phyloP scores from a whole-genome alignment of 2,329 filamentous ascomycete genomes.

The Zasmidium cellare region DNA sequence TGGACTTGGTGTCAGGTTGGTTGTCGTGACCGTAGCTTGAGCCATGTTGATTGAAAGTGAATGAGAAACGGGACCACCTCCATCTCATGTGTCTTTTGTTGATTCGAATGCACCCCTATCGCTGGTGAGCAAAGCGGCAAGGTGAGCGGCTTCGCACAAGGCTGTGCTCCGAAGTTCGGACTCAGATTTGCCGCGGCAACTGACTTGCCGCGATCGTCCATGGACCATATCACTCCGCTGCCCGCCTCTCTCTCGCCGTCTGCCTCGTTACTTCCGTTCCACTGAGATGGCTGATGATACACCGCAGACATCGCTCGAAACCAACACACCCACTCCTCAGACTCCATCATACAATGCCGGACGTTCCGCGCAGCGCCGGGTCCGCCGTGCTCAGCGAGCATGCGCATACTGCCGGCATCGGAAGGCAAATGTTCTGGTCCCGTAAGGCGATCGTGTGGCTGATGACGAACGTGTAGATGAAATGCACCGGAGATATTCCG shows the following conservation, averaged over 20 bases:
- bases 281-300: not conserved
- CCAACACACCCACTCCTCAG: not conserved
- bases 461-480: conserved; percentile 42
- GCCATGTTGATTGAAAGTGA: not conserved
- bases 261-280: not conserved
- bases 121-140: too few species aligned
- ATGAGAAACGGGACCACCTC: too few species aligned
- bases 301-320: not conserved
- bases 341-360: not conserved
- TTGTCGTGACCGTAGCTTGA: not conserved
- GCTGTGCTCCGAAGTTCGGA: not conserved
- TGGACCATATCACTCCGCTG: not conserved
- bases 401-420: not conserved
- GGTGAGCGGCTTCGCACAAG: not conserved
- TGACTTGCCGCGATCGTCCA: not conserved
- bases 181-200: not conserved
- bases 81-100: too few species aligned
- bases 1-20: not conserved
- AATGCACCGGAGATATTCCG: conserved; percentile 50
- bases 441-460: not conserved
- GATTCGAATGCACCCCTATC: too few species aligned
- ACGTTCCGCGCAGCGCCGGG: not conserved
- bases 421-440: not conserved
- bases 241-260: not conserved
- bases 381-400: not conserved